Base-by-base conservation (phyloP, 768 basidiomycete genomes). In the Coprinopsis sp. region DNA sequence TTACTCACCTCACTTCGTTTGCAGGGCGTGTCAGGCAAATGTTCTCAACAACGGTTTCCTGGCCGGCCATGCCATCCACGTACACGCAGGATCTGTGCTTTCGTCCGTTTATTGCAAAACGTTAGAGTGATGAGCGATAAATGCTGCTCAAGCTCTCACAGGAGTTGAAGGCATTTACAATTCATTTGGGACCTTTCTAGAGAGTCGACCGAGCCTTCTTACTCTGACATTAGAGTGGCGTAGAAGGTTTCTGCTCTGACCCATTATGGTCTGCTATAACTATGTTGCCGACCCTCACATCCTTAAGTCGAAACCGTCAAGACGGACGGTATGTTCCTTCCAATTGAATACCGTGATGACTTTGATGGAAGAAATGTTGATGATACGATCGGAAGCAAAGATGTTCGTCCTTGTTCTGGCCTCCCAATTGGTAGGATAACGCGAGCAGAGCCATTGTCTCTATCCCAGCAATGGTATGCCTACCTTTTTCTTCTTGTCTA, bases 391-490 rank as follows among this genome's bases (percentile, higher is more conserved):
- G 28, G 27, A 28, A 8, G 40, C 30, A 18, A 28, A 31, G 39
- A 41, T 8, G 28, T 74, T 76, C 66, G 79, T 1, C 90, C 91
- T 0, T 95, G 95, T 1, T 79, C 91, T 3, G 96, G 96, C 27
- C 95, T 99, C 25, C 87, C 84, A 58, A 96, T 91, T 12, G 96
- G 96, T 14, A 68, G 21, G 95, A 95, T 1, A 98, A 98, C 63
- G 96, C 95, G 1, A 88, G 87, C 12, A 96, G 96, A 21, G 87
- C 91, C 4, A 90, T 97, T 33, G 95, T 98, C 91, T 94, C 94
- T 16, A 82, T 99, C 23, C 95, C 98, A 68, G 91, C 88, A 29
- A 87, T 87, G 57, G 93, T 93, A 50, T 57, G 82, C 12, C 22
- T 14, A 5, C 27, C 38, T 31, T 11, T 28, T n/a, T n/a, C n/a